Evolutionary conservation across 371 early-diverging fungal species (phyloP).

Genomic region (Syncephalastrum racemosum): DNA sequence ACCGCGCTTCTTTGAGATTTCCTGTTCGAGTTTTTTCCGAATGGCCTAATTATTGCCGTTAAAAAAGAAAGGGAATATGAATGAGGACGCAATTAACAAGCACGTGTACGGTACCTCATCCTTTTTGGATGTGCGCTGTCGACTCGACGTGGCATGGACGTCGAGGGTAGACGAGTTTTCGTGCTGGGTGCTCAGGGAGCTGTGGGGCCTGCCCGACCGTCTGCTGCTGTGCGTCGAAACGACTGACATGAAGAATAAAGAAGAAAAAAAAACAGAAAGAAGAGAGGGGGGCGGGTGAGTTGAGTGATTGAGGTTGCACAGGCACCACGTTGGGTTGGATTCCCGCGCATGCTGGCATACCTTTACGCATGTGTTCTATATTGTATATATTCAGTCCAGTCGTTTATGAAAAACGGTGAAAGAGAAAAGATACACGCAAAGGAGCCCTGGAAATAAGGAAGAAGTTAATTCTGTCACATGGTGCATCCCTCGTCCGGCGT

Average conservation of each 20-base stretch:
- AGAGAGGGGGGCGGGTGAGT: slow-evolving; percentile 4
- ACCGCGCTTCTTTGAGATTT: slow-evolving; percentile 61
- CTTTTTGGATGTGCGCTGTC: slow-evolving; percentile 45
- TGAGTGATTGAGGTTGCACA: background rate
- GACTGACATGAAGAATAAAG: slow-evolving; percentile 20
- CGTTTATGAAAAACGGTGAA: no score
- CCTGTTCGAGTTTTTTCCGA: slow-evolving; percentile 70
- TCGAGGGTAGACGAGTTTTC: slow-evolving; percentile 8
- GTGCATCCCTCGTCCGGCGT: no score
- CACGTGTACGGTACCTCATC: slow-evolving; percentile 30
- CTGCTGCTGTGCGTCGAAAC: slow-evolving; percentile 25
- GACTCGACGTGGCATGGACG: slow-evolving; percentile 13
- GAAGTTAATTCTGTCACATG: no score
- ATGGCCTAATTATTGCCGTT: slow-evolving; percentile 48
- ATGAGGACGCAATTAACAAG: background rate
- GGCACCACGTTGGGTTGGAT: no score
- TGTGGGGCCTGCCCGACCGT: slow-evolving; percentile 10
- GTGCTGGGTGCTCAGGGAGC: slow-evolving; percentile 11
- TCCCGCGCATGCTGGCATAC: no score
- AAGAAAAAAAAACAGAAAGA: background rate
- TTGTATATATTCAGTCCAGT: no score
- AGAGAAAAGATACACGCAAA: background rate
- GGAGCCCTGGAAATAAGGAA: no score
- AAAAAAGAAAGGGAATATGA: background rate
- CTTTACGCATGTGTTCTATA: no score